A percentile compares a stretch with the other conserved stretches of the same genome.
Conservation (phyloP, 306 rosid genomes). For the Mimosa pudica region DNA sequence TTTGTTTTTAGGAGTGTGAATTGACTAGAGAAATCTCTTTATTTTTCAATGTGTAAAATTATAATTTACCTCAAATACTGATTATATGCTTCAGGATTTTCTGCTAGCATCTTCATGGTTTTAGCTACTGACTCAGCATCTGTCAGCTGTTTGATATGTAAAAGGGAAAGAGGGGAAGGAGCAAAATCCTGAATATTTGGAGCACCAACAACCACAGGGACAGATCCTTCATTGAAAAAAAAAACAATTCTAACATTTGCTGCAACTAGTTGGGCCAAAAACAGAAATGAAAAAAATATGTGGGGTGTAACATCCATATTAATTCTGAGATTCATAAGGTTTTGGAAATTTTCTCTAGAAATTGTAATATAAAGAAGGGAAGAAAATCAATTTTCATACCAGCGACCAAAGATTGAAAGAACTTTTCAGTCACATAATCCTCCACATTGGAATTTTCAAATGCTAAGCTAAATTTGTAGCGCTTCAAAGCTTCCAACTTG, state of each 20-base stretch:
- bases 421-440: conserved; percentile 99
- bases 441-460: conserved; percentile 98
- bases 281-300: neutral
- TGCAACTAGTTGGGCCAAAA: conserved; percentile 1
- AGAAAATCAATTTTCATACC: conserved; percentile 58
- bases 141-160: conserved; percentile 67
- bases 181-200: conserved; percentile 91
- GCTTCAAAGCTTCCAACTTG: conserved; percentile 83
- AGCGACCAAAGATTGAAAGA: conserved; percentile 96
- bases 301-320: conserved; percentile 8
- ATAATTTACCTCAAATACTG: conserved; percentile 70
- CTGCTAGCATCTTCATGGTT: conserved; percentile 73
- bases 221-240: conserved; percentile 53
- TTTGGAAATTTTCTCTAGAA: conserved; percentile 22
- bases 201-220: conserved; percentile 94
- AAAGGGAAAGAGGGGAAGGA: conserved; percentile 71
- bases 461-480: conserved; percentile 90
- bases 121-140: conserved; percentile 75
- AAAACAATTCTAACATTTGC: conserved; percentile 7
- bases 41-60: neutral
- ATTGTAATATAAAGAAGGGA: conserved; percentile 26
- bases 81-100: conserved; percentile 78
- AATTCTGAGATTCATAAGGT: conserved; percentile 16
- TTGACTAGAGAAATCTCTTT: neutral
- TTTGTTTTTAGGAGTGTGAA: neutral